Percentiles rank a stretch among this genome's conserved stretches.
phyloP scores from a whole-genome alignment of 345 rosid genomes.

The Nephelium lappaceum region DNA sequence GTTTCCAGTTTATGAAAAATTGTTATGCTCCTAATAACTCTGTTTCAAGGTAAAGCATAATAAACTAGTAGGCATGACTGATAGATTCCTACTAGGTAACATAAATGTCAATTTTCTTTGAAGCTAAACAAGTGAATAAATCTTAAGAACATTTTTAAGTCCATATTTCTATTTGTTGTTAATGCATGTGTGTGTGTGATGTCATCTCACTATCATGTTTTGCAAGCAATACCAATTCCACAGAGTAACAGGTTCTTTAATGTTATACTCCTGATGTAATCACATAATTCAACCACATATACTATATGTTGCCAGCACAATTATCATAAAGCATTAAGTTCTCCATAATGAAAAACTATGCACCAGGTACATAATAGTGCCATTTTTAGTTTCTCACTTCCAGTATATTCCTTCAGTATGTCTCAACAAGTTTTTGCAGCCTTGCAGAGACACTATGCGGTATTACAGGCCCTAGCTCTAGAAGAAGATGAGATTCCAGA shows the following conservation, averaged over 20 bases:
- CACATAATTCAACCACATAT: not conserved
- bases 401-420: not conserved
- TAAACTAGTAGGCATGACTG: not conserved
- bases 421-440: constrained; percentile 47
- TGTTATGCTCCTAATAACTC: not conserved
- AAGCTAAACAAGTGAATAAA: not conserved
- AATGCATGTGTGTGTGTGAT: not conserved
- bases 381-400: constrained; percentile 8
- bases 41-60: not conserved
- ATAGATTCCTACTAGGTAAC: not conserved
- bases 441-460: constrained; percentile 90
- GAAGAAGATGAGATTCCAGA: constrained; percentile 83
- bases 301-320: not conserved
- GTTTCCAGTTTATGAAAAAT: not conserved
- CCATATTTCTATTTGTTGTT: not conserved
- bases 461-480: constrained; percentile 83
- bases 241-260: not conserved
- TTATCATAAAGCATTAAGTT: not conserved
- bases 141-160: not conserved
- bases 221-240: not conserved
- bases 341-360: not conserved
- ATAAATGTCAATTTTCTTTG: not conserved
- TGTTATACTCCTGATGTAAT: not conserved
- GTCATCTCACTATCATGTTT: not conserved
- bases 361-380: not conserved